A percentile compares a stretch with the other conserved stretches of the same genome.
These are phyloP conservation scores for Wallacemonas collosoma DNA, from an alignment of 208 protist species.

Conservation along the genomic window DNA sequence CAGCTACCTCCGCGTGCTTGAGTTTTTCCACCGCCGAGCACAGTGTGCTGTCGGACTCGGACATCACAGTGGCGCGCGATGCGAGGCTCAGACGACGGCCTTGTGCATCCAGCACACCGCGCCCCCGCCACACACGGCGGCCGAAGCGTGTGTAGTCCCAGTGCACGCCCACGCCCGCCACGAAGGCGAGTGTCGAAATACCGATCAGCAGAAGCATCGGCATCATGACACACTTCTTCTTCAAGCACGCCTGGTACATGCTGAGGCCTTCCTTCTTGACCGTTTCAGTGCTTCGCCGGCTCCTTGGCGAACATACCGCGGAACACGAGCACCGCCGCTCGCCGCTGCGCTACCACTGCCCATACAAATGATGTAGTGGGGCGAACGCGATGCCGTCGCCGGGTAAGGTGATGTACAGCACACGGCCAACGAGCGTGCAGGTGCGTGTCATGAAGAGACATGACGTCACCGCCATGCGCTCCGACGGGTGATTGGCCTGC, in stretches of 20 bases:
- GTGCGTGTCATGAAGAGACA: constrained; percentile 29
- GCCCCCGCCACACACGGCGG: constrained; percentile 22
- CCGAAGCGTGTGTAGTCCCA: constrained; percentile 23
- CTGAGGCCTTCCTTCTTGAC: constrained; percentile 34
- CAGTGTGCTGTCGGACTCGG: constrained; percentile 22
- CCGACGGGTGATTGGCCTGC: constrained; percentile 17
- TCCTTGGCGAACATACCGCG: constrained; percentile 50
- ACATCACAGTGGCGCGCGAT: neutral
- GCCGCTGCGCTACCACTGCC: constrained; percentile 36
- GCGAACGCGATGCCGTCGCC: constrained; percentile 27
- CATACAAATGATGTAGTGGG: constrained; percentile 28
- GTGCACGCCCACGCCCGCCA: constrained; percentile 24
- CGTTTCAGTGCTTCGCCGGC: constrained; percentile 43
- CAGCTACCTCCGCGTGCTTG: constrained; percentile 9
- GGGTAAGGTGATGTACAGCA: constrained; percentile 32
- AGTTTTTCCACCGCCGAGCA: constrained; percentile 13
- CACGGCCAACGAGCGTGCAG: constrained; percentile 25
- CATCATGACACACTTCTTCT: constrained; percentile 29
- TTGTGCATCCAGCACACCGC: constrained; percentile 26
- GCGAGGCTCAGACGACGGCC: neutral
- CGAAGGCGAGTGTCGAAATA: constrained; percentile 11
- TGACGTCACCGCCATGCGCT: constrained; percentile 42
- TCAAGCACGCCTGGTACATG: constrained; percentile 23
- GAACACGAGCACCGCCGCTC: constrained; percentile 33
- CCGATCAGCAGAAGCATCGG: constrained; percentile 29